Evolutionary conservation across 805 yeast species (phyloP), one percentile per base, ranked within the genome.

Genomic region (Starmerella geochares): DNA sequence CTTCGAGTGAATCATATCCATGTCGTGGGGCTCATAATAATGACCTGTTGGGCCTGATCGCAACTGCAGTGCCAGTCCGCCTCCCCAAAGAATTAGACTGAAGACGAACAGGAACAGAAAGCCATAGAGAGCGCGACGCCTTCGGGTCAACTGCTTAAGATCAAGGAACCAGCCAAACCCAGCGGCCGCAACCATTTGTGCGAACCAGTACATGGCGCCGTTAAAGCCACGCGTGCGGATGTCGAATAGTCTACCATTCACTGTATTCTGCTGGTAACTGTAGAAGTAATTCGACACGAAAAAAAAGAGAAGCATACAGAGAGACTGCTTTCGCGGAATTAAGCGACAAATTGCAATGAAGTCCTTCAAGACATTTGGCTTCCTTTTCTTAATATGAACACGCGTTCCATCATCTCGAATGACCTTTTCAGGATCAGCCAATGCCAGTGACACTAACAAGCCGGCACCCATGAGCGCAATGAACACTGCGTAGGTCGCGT

Each of bases 261-360:
- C 67, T 52, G 73, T 77, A 61, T 77, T 76, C 58, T 75, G 77
- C 64, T 78, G 81, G 62, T 78, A 78, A 39, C 82, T 75, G 68
- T 77, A 76, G 65, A 77, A 78, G 79, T 80, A 78, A 67, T 78
- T 78, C 32, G 82, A 75, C 19, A 80, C 71, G 55, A 76, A 75
- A 60, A 78, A 78, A 76, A 77, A 71, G 39, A 83, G 83, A 71
- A 79, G 75, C 61, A 77, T 58, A 27, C 73, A 60, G 43, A 71
- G 59, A 49, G 78, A 71, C 61, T 63, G 37, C 35, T 42, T 48
- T 3, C 51, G 66, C 46, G 75, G 75, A 56, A 71, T 76, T 21
- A 51, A 52, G 47, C 56, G 59, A 54, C 74, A 66, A 42, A 69
- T 61, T 36, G 57, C 58, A 54, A 60, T 63, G 58, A 76, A 65